phyloP scores from a whole-genome alignment of 129 eudicot species.

The Arctium lappa region DNA sequence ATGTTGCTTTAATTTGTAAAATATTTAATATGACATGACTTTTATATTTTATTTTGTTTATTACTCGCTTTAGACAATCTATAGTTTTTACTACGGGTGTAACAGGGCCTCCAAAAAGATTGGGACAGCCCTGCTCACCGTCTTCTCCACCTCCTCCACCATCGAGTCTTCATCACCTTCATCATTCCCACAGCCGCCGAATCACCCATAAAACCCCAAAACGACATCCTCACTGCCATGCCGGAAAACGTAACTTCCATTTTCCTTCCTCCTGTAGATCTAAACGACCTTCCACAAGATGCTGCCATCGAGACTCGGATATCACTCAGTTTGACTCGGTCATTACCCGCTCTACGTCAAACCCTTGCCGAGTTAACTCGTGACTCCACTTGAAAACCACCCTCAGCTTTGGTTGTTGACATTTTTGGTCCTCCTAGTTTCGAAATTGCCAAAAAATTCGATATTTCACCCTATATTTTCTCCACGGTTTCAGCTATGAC shows the following conservation, averaged over 20 bases:
- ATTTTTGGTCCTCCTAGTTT: slow-evolving; percentile 36
- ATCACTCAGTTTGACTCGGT: slow-evolving; percentile 33
- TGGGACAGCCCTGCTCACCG: no score
- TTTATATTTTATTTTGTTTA: no score
- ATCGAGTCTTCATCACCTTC: slow-evolving; percentile 30
- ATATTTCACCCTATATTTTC: slow-evolving; percentile 28
- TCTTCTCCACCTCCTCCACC: slow-evolving; percentile 20
- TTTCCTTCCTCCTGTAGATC: slow-evolving; percentile 36
- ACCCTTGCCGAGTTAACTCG: slow-evolving; percentile 10
- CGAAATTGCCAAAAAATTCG: slow-evolving; percentile 30
- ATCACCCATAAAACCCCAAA: slow-evolving; percentile 31
- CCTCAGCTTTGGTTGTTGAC: slow-evolving; percentile 37
- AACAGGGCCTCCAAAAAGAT: no score
- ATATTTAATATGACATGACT: no score
- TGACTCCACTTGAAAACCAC: not conserved
- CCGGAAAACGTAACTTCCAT: slow-evolving; percentile 24
- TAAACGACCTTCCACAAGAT: slow-evolving; percentile 28
- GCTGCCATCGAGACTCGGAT: slow-evolving; percentile 24
- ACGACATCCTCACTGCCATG: slow-evolving; percentile 28
- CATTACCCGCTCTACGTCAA: slow-evolving; percentile 31
- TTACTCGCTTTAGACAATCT: no score
- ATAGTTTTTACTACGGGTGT: no score
- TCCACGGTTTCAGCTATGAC: slow-evolving; percentile 34
- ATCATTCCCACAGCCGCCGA: slow-evolving; percentile 41
- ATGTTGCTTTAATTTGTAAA: no score